These are phyloP conservation scores for Acacia concinna DNA, from an alignment of 331 rosid genomes.

Conservation along the genomic window DNA sequence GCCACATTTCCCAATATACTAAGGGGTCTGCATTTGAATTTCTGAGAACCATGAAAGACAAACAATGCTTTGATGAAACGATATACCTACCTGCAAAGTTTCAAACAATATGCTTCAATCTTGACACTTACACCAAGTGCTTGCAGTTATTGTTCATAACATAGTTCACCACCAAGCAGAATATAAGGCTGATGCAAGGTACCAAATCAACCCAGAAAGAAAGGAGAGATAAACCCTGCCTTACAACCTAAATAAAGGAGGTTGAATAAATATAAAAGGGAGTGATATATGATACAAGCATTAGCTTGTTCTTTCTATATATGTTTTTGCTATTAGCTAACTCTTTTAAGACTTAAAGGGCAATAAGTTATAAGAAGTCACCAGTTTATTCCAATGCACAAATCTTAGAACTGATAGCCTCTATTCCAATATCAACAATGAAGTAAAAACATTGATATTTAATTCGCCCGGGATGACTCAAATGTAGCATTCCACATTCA, in stretches of 20 bases:
- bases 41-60: not conserved
- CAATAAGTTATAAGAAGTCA: not conserved
- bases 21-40: not conserved
- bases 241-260: not conserved
- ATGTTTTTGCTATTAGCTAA: not conserved
- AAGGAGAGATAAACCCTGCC: not conserved
- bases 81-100: not conserved
- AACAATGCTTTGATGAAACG: not conserved
- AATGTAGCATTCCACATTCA: conserved; percentile 1
- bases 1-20: not conserved
- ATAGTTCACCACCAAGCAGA: not conserved
- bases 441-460: not conserved
- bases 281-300: not conserved
- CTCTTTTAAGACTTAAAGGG: not conserved
- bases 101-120: not conserved
- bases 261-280: not conserved
- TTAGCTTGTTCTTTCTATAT: not conserved
- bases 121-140: not conserved
- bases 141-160: not conserved
- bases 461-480: not conserved
- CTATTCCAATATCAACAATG: not conserved
- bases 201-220: not conserved
- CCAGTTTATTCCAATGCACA: conserved; percentile 2
- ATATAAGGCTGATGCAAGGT: not conserved
- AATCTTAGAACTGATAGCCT: not conserved